Percentiles rank a stretch among this genome's conserved stretches.
Conservation (phyloP, 2,329 filamentous ascomycete species). For the Truncatella angustata region DNA sequence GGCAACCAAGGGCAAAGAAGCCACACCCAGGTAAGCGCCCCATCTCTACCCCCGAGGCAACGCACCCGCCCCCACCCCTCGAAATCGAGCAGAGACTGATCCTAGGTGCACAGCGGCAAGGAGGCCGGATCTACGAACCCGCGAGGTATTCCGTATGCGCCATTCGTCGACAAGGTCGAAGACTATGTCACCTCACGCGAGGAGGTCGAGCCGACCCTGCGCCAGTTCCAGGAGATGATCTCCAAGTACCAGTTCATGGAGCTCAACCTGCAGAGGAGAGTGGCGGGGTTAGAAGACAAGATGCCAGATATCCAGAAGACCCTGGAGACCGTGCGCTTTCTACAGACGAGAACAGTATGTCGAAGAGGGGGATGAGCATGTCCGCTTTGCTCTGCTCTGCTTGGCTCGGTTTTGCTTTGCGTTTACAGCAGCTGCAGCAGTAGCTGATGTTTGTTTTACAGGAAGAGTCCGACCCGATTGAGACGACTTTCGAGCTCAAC, state of each 20-base stretch:
- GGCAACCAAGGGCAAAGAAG: constrained; percentile 23
- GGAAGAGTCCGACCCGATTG: constrained; percentile 66
- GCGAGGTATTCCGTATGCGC: constrained; percentile 78
- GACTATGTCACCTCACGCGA: constrained; percentile 78
- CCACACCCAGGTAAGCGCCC: constrained; percentile 14
- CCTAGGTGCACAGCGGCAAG: constrained; percentile 32
- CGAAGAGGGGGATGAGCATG: too few relatives aligned
- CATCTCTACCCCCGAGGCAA: neutral
- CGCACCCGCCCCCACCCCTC: too few relatives aligned
- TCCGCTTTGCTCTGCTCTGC: too few relatives aligned
- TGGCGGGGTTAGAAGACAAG: constrained; percentile 83
- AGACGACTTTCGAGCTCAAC: constrained; percentile 94
- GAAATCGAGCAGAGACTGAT: too few relatives aligned
- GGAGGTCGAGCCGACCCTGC: constrained; percentile 77
- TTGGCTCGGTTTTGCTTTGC: too few relatives aligned
- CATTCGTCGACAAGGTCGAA: constrained; percentile 81
- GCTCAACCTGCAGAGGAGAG: constrained; percentile 81
- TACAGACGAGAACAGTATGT: constrained; percentile 71
- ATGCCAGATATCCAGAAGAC: constrained; percentile 98
- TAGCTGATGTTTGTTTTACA: constrained; percentile 20
- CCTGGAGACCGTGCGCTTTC: constrained; percentile 82
- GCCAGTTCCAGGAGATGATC: constrained; percentile 91
- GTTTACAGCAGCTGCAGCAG: too few relatives aligned
- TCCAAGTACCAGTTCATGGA: constrained; percentile 99
- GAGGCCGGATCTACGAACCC: constrained; percentile 67